Conservation (phyloP, 805 yeast species). For the Saccharomycopsis guyanensis region DNA sequence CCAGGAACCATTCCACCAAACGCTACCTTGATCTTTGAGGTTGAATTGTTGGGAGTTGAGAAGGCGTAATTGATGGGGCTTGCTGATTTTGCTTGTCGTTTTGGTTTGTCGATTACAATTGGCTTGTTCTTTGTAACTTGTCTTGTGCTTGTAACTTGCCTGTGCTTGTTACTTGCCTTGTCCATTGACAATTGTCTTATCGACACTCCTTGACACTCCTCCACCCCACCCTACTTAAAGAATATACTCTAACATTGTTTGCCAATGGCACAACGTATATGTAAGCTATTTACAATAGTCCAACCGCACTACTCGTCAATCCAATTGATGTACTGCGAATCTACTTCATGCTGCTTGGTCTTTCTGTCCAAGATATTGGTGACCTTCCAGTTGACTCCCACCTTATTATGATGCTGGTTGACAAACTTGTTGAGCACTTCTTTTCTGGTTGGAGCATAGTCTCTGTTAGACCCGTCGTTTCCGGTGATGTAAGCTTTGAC, state of each 20-base stretch:
- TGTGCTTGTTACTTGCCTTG: no score
- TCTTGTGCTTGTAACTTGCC: no score
- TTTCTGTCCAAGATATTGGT: slow-evolving; percentile 41
- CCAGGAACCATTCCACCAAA: slow-evolving; percentile 96
- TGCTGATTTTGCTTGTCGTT: neutral
- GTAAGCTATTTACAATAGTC: no score
- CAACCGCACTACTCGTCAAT: no score
- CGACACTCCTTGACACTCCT: no score
- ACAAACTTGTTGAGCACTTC: slow-evolving; percentile 64
- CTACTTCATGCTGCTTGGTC: slow-evolving; percentile 19
- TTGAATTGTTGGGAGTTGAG: slow-evolving; percentile 41
- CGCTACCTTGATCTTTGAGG: slow-evolving; percentile 85
- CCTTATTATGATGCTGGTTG: slow-evolving; percentile 39
- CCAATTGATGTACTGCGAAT: slow-evolving; percentile 19
- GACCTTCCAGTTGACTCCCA: slow-evolving; percentile 57
- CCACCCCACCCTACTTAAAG: no score
- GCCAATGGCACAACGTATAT: no score
- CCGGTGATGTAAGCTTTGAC: slow-evolving; percentile 65
- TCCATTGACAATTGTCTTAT: no score
- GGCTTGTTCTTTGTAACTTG: no score
- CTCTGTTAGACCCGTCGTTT: slow-evolving; percentile 53
- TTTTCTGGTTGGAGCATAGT: slow-evolving; percentile 57
- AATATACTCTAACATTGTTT: no score
- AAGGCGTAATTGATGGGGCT: slow-evolving; percentile 2
- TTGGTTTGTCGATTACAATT: neutral